Evolutionary conservation across 306 rosid genomes (phyloP), one percentile per base, ranked within the genome.

Genomic region (Citrullus colocynthis): DNA sequence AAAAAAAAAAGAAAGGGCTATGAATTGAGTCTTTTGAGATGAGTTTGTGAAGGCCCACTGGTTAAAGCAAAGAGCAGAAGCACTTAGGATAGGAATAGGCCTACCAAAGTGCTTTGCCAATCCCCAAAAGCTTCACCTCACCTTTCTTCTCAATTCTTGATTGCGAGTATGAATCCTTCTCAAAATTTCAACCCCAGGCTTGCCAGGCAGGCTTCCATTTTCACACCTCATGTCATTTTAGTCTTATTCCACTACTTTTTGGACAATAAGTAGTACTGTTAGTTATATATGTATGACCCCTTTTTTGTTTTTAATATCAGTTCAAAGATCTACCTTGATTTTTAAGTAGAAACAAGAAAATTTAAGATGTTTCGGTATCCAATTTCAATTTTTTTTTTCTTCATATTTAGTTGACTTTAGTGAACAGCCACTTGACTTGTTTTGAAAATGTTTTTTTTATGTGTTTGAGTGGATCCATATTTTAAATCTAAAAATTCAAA

Each of bases 1-100:
- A 24, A 24, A 24, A 24, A 24, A 24, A 24, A 24, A 24, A 24
- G 1, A 24, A 24, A 44, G 21, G 57, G 16, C 57, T 21, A 70
- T 21, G 39, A 28, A 70, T 70, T 45, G 77, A 72, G 77, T 51
- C 60, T 72, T 72, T 49, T 72, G 59, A 72, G 77, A 60, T 30
- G 60, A 72, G 24, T 16, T 48, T 52, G 55, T 52, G 77, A 72
- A 49, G 77, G 11, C 60, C 77, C 77, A 72, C 60, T 28, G 39
- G 77, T 72, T 72, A 72, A 72, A 49, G 76, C 76, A 72, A 21
- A 44, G 75, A 42, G 55, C 9, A 67, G 74, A 42, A 6, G 59
- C 76, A 71, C 59, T 71, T 45, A 59, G 76, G 51, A 70, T 45
- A 21, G 6, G 20, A 45, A 21, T 48, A 45, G 76, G 55, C 56